Evolutionary conservation across 805 yeast species (phyloP).

Genomic region (Kazachstania kunashirensis): DNA sequence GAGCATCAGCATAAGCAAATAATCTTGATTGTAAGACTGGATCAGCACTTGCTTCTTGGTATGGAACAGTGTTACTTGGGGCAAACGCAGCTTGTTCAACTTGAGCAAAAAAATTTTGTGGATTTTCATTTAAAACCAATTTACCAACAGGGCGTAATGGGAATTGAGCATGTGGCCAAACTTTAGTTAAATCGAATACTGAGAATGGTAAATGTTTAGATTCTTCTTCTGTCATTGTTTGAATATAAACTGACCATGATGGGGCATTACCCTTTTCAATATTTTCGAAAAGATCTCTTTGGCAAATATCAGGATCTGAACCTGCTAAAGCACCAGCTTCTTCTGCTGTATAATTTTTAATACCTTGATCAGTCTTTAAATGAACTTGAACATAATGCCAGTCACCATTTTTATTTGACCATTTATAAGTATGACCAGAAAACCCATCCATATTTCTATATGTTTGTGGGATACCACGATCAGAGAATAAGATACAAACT

Average conservation of each 20-base stretch:
- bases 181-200: conserved; percentile 83
- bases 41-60: conserved; percentile 73
- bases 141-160: conserved; percentile 83
- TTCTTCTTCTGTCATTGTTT: conserved; percentile 77
- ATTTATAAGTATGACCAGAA: conserved; percentile 58
- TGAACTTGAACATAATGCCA: conserved; percentile 52
- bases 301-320: conserved; percentile 73
- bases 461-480: conserved; percentile 51
- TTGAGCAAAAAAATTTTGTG: conserved; percentile 80
- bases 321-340: conserved; percentile 63
- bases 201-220: conserved; percentile 69
- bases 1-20: conserved; percentile 78
- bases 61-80: conserved; percentile 78
- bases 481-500: conserved; percentile 49
- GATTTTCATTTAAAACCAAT: conserved; percentile 70
- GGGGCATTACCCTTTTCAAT: conserved; percentile 74
- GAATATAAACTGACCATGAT: conserved; percentile 77
- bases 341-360: conserved; percentile 45
- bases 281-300: conserved; percentile 67
- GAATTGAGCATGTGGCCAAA: conserved; percentile 82
- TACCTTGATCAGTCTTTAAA: conserved; percentile 44
- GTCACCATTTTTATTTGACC: conserved; percentile 45
- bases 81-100: conserved; percentile 80
- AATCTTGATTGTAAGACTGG: conserved; percentile 77
- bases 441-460: conserved; percentile 54